Evolutionary conservation across 2,329 filamentous ascomycete genomes (phyloP).

Genomic region (Zarea fungicola): DNA sequence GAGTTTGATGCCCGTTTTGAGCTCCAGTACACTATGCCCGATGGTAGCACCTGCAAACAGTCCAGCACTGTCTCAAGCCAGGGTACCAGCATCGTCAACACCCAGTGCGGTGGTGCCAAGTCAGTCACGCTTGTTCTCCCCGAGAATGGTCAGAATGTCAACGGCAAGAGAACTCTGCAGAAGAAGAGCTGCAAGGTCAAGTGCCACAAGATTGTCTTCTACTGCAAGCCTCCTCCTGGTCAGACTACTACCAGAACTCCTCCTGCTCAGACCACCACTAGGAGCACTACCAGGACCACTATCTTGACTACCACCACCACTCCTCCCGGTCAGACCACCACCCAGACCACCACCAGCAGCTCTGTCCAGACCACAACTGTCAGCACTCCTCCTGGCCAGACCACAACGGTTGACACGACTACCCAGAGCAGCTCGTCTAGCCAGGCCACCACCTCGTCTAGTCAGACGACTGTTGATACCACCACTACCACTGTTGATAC

Average conservation of each 20-base stretch:
- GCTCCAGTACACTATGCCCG: slow-evolving; percentile 82
- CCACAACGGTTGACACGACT: slow-evolving; percentile 15
- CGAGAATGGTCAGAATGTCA: slow-evolving; percentile 5
- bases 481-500: slow-evolving; percentile 3
- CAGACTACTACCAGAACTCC: slow-evolving; percentile 15
- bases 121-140: slow-evolving; percentile 68
- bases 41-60: slow-evolving; percentile 78
- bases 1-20: slow-evolving; percentile 75
- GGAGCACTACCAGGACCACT: slow-evolving; percentile 7
- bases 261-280: slow-evolving; percentile 16
- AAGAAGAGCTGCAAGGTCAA: slow-evolving; percentile 63
- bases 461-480: slow-evolving; percentile 8
- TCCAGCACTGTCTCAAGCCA: slow-evolving; percentile 59
- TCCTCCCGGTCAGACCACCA: slow-evolving; percentile 10
- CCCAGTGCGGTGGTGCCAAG: slow-evolving; percentile 86
- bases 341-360: background rate
- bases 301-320: slow-evolving; percentile 11
- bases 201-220: slow-evolving; percentile 74
- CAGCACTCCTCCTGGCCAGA: slow-evolving; percentile 1
- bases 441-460: too few species aligned
- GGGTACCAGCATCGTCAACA: slow-evolving; percentile 71
- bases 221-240: slow-evolving; percentile 47
- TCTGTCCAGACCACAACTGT: slow-evolving; percentile 2
- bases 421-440: slow-evolving; percentile 11
- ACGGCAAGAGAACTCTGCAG: slow-evolving; percentile 42